Percentiles rank a stretch among this genome's conserved stretches.
phyloP scores from a whole-genome alignment of 805 yeast genomes.

The Myxozyma mucilagina region DNA sequence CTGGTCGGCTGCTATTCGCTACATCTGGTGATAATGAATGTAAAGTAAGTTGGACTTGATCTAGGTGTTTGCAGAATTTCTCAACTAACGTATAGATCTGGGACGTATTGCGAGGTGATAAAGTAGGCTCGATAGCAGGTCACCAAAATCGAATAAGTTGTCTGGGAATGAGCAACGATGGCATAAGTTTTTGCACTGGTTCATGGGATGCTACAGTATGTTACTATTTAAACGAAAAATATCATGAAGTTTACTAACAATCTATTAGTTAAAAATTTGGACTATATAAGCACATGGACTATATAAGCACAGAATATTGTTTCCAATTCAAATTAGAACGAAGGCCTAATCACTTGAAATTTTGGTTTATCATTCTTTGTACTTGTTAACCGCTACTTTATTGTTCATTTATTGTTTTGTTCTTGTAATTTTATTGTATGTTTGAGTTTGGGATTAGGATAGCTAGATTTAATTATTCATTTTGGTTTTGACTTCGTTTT shows the following conservation, averaged over 20 bases:
- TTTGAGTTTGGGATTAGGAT: too few relatives aligned
- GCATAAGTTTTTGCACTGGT: conserved; percentile 72
- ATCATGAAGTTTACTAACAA: not conserved
- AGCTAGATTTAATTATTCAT: too few relatives aligned
- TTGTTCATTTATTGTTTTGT: too few relatives aligned
- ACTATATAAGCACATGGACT: conserved; percentile 13
- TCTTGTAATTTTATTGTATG: too few relatives aligned
- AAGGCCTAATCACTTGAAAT: too few relatives aligned
- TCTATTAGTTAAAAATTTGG: conserved; percentile 17
- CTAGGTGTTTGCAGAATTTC: not conserved
- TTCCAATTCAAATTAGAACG: too few relatives aligned
- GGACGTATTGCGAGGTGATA: conserved; percentile 68
- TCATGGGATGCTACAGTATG: conserved; percentile 70
- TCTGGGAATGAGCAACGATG: conserved; percentile 69
- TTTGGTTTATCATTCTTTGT: too few relatives aligned
- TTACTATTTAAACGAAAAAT: not conserved
- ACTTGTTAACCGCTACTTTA: too few relatives aligned
- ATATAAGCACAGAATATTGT: not conserved
- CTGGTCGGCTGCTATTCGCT: conserved; percentile 72
- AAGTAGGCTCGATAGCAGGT: conserved; percentile 66
- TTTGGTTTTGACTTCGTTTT: too few relatives aligned
- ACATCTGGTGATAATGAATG: conserved; percentile 78
- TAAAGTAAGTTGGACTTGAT: conserved; percentile 14
- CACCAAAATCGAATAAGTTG: conserved; percentile 63
- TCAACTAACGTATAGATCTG: conserved; percentile 50